Percentiles rank a stretch among this genome's conserved stretches.
Conservation (phyloP, 306 rosid genomes). For the Prunus armeniaca region DNA sequence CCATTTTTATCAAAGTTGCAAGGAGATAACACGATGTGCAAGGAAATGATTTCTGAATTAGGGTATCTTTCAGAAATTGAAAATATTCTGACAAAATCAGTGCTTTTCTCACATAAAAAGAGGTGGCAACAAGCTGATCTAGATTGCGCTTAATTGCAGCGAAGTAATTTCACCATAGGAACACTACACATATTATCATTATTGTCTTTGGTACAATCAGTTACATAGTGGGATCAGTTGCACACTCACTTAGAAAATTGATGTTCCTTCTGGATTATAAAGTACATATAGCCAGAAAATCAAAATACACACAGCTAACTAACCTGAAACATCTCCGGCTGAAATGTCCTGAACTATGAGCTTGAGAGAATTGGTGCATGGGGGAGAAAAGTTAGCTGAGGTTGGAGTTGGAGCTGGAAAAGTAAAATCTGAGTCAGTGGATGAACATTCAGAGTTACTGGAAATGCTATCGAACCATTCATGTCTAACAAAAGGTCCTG, state of each 20-base stretch:
- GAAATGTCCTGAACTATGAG: conserved; percentile 74
- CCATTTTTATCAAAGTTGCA: conserved; percentile 6
- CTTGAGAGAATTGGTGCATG: conserved; percentile 37
- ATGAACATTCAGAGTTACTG: conserved; percentile 77
- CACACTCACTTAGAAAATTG: neutral
- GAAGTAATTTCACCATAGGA: neutral
- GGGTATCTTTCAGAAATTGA: neutral
- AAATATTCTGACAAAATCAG: neutral
- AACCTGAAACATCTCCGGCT: conserved; percentile 66
- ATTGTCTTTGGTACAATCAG: conserved; percentile 10
- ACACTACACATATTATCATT: neutral
- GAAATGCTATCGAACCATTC: conserved; percentile 48
- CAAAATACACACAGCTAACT: conserved; percentile 23
- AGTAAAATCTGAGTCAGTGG: conserved; percentile 74
- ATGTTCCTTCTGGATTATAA: neutral
- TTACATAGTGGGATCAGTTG: neutral
- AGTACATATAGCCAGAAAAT: conserved; percentile 1
- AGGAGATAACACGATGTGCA: neutral
- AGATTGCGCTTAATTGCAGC: neutral
- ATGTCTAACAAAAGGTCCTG: conserved; percentile 54
- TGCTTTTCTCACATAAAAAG: neutral
- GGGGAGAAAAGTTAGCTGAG: conserved; percentile 33
- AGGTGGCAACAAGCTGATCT: conserved; percentile 4
- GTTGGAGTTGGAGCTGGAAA: conserved; percentile 54
- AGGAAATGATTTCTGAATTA: conserved; percentile 8